Evolutionary conservation across 2,329 filamentous ascomycete genomes (phyloP).

Genomic region (Monilinia fructigena): DNA sequence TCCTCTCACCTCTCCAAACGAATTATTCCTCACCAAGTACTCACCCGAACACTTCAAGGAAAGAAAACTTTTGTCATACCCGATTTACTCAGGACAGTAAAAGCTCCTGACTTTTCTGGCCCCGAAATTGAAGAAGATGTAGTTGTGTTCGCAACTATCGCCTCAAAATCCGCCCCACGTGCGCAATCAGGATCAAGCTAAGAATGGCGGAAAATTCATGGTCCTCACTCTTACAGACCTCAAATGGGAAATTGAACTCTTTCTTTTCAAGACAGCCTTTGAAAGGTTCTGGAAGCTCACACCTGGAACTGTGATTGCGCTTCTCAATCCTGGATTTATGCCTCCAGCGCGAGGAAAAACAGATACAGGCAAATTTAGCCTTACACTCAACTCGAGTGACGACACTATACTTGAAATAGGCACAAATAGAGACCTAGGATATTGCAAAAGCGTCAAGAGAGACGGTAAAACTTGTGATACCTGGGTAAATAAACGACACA

Average conservation of each 20-base stretch:
- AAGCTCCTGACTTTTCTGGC: conserved; percentile 76
- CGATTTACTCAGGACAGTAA: conserved; percentile 76
- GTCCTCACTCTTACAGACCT: conserved; percentile 83
- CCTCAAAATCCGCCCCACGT: conserved; percentile 81
- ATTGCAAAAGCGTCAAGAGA: conserved; percentile 80
- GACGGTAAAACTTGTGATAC: conserved; percentile 76
- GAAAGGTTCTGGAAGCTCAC: conserved; percentile 92
- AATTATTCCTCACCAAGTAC: conserved; percentile 74
- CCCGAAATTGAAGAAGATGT: conserved; percentile 84
- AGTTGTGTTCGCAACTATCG: conserved; percentile 84
- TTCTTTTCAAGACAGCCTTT: conserved; percentile 87
- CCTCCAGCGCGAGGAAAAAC: conserved; percentile 73
- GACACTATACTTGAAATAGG: conserved; percentile 92
- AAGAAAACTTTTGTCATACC: conserved; percentile 79
- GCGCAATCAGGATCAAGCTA: conserved; percentile 54
- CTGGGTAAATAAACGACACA: conserved; percentile 88
- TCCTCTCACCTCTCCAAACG: conserved; percentile 79
- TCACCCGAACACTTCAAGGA: conserved; percentile 73
- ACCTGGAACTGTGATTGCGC: conserved; percentile 85
- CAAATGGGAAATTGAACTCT: conserved; percentile 87
- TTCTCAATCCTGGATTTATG: conserved; percentile 89
- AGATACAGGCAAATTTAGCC: conserved; percentile 79
- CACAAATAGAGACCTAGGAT: conserved; percentile 78
- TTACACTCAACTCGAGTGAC: conserved; percentile 80
- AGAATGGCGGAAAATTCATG: conserved; percentile 80